Conservation (phyloP, 78 protist species). For the Cavenderia fasciculata region DNA sequence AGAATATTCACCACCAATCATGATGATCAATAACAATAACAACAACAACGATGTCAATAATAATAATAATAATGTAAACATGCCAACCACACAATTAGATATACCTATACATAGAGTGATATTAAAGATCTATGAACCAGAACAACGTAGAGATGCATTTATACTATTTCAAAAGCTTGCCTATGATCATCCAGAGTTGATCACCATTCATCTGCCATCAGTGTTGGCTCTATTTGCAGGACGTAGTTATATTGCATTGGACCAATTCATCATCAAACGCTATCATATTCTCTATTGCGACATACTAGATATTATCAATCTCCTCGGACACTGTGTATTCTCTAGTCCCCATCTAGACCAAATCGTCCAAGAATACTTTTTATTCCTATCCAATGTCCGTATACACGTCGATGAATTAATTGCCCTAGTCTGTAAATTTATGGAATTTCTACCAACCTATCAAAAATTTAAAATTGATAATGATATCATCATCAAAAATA, state of each 20-base stretch:
- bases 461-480: conserved; percentile 13
- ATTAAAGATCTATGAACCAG: conserved; percentile 26
- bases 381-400: conserved; percentile 6
- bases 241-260: neutral
- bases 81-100: conserved; percentile 61
- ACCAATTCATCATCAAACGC: conserved; percentile 25
- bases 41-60: neutral
- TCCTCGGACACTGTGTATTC: conserved; percentile 30
- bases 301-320: conserved; percentile 41
- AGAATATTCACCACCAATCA: conserved; percentile 10
- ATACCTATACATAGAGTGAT: conserved; percentile 36
- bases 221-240: conserved; percentile 16
- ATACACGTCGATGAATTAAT: conserved; percentile 11
- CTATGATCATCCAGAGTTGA: conserved; percentile 40
- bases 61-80: conserved; percentile 1
- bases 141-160: conserved; percentile 11
- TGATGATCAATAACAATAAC: neutral
- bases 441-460: conserved; percentile 7
- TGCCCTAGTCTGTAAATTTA: conserved; percentile 14
- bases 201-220: conserved; percentile 20
- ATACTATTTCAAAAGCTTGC: conserved; percentile 43
- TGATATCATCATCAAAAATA: too few species aligned
- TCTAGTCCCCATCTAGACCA: neutral
- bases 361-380: conserved; percentile 48
- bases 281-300: conserved; percentile 53